Base-by-base conservation (phyloP, 495 filamentous ascomycete species). In the Neurospora intermedia region DNA sequence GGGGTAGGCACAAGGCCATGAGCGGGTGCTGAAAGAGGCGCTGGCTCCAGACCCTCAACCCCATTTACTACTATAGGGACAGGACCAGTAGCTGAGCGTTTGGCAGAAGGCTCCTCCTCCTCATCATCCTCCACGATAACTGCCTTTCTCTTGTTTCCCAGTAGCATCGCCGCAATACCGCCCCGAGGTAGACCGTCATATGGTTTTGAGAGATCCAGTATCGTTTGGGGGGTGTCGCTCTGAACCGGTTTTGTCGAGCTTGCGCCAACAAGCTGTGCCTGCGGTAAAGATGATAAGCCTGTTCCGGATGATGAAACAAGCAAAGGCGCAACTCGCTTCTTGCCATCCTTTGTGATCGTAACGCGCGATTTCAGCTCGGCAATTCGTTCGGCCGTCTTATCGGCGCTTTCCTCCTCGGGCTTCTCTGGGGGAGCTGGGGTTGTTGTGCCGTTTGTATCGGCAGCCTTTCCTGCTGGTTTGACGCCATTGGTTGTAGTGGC, bases 331-430 rank as follows among this genome's bases (percentile, higher is more conserved):
- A 99, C 94, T 35, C 96, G 89, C 83, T 98, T 99, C 82, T 94
- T 98, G 20, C 96, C 96, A 71, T 99, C 96, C 80, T 98, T 98
- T 2, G 94, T 97, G 69, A 97, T 92, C 20, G 94, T 97, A 9
- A 97, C 93, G 11, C 95, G 90, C 69, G 93, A 89, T 80, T 98
- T 98, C 73, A 98, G 79, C 71, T 89, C 88, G 69, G 93, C 92
- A 43, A 96, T 84, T 75, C 92, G 91, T 62, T 85, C 81, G 43
- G 83, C 89, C 4, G 89, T 83, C 77, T 90, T 89, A 72, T 86
- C 81, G 78, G 85, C 75, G 71, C 81, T 79, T 73, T 89, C 88
- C 40, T 84, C 81, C 10, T 79, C 78, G 1, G 82, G 72, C 13
- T 79, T 79, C 43, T 82, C 79, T 74, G 74, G 75, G 6, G 76